Base-by-base conservation (phyloP, 331 rosid genomes). In the Acacia pycnantha region DNA sequence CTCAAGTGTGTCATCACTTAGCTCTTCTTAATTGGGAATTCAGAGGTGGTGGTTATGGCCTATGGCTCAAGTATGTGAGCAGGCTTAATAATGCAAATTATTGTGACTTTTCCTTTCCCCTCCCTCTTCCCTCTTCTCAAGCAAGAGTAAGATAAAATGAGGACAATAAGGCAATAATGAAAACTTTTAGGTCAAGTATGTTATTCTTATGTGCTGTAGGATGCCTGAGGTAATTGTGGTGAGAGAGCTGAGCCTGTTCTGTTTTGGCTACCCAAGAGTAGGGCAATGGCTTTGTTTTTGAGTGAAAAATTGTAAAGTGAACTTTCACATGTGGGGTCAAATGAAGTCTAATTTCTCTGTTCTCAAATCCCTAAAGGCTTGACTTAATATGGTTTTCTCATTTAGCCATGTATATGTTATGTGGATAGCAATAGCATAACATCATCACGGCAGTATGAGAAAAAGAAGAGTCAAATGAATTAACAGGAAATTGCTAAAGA, bases 181-280 rank as follows among this genome's bases (percentile, higher is more conserved):
- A 37, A 51, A 75, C 66, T 77, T 19, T 48, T 54, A 40, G 82
- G 33, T 78, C 65, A 53, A 79, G 58, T 78, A 76, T 72, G 61
- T 70, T 82, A 44, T 79, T 82, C 67, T 56, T 61, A 24, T 37
- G 53, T 59, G 46, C 53, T 73, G 43, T 58, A 6, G 56, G 46
- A 59, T 53, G 33, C 41, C 37, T 64, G 59, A 78, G 35, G 51
- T 43, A 18, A 77, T 70, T 31, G n/a, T 70, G 58, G 56, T 33
- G 26, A 64, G 70, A 64, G 40, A 51, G 59, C 68, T 70, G 70
- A 76, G 54, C 72, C 65, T 69, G 33, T 48, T 78, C 56, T 79
- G 77, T 68, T 64, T 79, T 79, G 46, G 15, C 62, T 24, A 70
- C 71, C 69, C 66, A 21, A 43, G 76, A 41, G 44, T 41, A 14